These are phyloP conservation scores for Chimonanthus salicifolius DNA, from an alignment of 164 flowering plant genomes.

Conservation along the genomic window DNA sequence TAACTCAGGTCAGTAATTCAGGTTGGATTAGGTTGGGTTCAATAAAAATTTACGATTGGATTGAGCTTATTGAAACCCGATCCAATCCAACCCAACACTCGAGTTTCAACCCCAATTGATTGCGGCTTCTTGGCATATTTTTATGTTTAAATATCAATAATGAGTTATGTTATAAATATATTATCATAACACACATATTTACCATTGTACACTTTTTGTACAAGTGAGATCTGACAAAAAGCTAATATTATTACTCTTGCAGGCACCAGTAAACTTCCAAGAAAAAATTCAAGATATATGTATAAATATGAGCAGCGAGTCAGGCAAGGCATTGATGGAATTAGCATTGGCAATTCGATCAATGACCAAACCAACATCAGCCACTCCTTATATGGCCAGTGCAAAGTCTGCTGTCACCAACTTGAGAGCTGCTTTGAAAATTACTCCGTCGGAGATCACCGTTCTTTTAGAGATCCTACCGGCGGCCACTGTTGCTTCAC, in stretches of 20 bases:
- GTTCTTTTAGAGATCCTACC: constrained; percentile 33
- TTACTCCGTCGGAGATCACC: background rate
- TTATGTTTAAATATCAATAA: no score
- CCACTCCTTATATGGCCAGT: background rate
- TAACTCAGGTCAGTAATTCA: no score
- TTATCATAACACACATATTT: no score
- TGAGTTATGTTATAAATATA: no score
- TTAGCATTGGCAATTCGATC: constrained; percentile 24
- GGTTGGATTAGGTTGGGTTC: no score
- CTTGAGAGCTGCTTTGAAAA: constrained; percentile 21
- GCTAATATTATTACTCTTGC: constrained; percentile 9
- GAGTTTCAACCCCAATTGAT: no score
- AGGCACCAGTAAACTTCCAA: constrained; percentile 28
- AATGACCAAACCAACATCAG: constrained; percentile 6
- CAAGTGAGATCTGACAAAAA: no score
- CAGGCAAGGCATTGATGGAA: constrained; percentile 44
- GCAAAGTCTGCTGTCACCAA: constrained; percentile 24
- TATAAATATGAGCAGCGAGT: constrained; percentile 16
- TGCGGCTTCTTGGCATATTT: no score
- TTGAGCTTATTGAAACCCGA: no score
- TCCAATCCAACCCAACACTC: no score
- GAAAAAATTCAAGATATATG: constrained; percentile 22
- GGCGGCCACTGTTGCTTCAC: constrained; percentile 39
- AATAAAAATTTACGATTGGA: no score
- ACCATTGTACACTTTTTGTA: no score